Evolutionary conservation across 768 basidiomycete genomes (phyloP).

Genomic region (Tephrocybe rancida): DNA sequence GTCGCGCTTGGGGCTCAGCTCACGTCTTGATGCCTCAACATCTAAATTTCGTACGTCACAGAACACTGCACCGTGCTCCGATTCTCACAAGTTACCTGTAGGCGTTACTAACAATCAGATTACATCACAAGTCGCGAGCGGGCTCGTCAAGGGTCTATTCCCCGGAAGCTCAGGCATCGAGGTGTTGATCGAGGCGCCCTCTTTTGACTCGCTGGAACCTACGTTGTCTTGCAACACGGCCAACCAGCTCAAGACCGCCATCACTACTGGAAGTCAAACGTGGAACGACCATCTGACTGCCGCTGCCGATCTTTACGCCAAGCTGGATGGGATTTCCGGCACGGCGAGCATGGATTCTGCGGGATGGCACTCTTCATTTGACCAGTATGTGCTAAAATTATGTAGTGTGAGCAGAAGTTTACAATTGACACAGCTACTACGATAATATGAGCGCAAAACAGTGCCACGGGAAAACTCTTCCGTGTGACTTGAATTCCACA

Average conservation of each 20-base stretch:
- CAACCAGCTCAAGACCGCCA: constrained; percentile 30
- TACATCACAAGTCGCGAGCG: constrained; percentile 54
- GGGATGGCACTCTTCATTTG: constrained; percentile 54
- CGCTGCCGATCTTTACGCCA: constrained; percentile 39
- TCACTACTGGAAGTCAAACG: constrained; percentile 39
- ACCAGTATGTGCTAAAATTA: constrained; percentile 38
- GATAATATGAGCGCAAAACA: constrained; percentile 54
- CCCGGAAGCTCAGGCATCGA: constrained; percentile 34
- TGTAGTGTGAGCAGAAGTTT: background rate
- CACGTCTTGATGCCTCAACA: constrained; percentile 31
- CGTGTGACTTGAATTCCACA: constrained; percentile 47
- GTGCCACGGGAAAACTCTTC: constrained; percentile 47
- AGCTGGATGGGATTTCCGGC: constrained; percentile 46
- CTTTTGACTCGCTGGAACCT: constrained; percentile 51
- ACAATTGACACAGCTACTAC: constrained; percentile 39
- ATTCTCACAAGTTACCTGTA: constrained; percentile 19
- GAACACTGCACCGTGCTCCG: background rate
- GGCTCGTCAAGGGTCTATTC: constrained; percentile 46
- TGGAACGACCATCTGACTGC: constrained; percentile 46
- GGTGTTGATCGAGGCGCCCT: constrained; percentile 39
- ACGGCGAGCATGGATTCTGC: constrained; percentile 37
- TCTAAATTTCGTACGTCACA: constrained; percentile 37
- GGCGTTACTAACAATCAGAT: constrained; percentile 56
- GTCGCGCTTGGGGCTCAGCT: constrained; percentile 36
- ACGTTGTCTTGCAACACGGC: constrained; percentile 43